Evolutionary conservation across 768 basidiomycete species (phyloP), one percentile per base, ranked within the genome.

Genomic region (Leccinum ochraceum): DNA sequence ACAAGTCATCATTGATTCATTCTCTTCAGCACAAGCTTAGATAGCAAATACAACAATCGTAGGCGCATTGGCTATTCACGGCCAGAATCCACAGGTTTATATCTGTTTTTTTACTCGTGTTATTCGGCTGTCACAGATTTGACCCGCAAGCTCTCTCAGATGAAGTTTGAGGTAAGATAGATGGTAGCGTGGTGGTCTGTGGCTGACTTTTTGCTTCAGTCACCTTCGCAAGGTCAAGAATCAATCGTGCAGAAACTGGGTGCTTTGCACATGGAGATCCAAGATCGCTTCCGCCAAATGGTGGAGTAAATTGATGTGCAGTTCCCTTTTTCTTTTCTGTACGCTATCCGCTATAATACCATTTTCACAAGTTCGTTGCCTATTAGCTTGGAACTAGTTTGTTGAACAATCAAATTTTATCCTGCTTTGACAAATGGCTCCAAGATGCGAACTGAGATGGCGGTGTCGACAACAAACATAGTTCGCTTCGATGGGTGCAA

Each of bases 111-210:
- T 51, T 61, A 20, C 54, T 20, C 1, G 2, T 16, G 16, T 59
- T 16, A 36, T 62, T 42, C n/a, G 65, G 80, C 87, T 14, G 84
- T 93, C 4, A 78, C 83, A 54, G 97, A 99, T 69, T 76, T 97
- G 62, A 91, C 95, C 85, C 98, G 89, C 81, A 94, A 95, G 75
- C 86, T 99, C n/a, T 96, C 94, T 51, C 95, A 98, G 76, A 95
- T 96, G 94, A 98, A 98, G 75, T 98, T 97, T 71, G 94, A 97
- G 87, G 94, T 94, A 68, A 53, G 85, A 65, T 11, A 36, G 34
- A 34, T 32, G 28, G 53, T 51, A 37, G 28, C 53, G 16, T 28
- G 32, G 16, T 39, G 17, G 64, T 24, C 37, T 28, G 44, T n/a
- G 8, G 2, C 55, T 72, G 20, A 74, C 42, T 8, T 62, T 50